Conservation (phyloP, 805 yeast species). For the Hermanozyma aechmeae region DNA sequence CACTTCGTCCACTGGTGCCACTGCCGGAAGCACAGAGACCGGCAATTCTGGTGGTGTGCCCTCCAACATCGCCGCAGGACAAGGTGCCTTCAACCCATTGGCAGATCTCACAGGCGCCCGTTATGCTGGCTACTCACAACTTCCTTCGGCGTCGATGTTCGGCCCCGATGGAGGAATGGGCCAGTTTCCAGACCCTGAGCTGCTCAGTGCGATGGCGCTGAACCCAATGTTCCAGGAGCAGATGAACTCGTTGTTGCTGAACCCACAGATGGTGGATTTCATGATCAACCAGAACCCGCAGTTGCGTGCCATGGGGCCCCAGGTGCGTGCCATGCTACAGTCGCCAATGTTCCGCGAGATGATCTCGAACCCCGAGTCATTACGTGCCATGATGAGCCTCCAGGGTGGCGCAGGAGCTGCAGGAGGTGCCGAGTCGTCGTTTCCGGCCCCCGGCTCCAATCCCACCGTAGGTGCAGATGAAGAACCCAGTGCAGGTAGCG, state of each 20-base stretch:
- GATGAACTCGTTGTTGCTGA: conserved; percentile 71
- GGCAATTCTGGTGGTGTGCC: conserved; percentile 51
- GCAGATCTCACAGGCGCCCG: conserved; percentile 93
- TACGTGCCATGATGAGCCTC: conserved; percentile 76
- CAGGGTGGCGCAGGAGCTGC: conserved; percentile 41
- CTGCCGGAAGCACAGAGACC: no score
- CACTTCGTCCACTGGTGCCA: conserved; percentile 1
- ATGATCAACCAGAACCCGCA: conserved; percentile 79
- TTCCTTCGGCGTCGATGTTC: conserved; percentile 82
- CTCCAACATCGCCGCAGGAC: conserved; percentile 78
- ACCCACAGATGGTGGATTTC: conserved; percentile 82
- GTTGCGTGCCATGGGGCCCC: conserved; percentile 80
- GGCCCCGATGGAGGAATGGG: conserved; percentile 95
- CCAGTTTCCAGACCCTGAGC: conserved; percentile 62
- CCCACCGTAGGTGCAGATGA: conserved; percentile 18
- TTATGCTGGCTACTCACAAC: conserved; percentile 84
- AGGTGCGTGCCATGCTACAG: conserved; percentile 77
- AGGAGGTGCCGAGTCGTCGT: conserved; percentile 9
- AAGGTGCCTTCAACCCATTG: conserved; percentile 80
- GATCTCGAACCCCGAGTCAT: conserved; percentile 69
- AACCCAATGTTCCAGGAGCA: conserved; percentile 76
- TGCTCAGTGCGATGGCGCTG: conserved; percentile 64
- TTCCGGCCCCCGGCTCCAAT: conserved; percentile 32
- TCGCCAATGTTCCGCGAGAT: conserved; percentile 70
- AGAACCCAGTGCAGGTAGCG: conserved; percentile 6